Evolutionary conservation across 108 stramenopile species (phyloP), one percentile per base, ranked within the genome.

Genomic region (Asterionellopsis glacialis): DNA sequence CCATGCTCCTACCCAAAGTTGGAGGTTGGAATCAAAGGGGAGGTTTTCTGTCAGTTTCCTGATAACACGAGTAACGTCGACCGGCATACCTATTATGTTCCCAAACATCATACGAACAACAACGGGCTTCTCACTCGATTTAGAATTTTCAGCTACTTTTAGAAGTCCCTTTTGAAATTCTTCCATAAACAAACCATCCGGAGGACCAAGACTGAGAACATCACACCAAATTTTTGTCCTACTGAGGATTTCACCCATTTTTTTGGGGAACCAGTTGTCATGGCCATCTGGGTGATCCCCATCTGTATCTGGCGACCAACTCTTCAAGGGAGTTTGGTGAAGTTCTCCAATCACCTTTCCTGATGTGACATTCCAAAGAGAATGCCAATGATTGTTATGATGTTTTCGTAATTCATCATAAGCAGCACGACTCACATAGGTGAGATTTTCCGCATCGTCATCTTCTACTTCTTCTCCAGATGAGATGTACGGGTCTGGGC

Each of bases 291-390:
- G 0, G 0, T 58, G 65, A 41, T 74, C 69, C 12, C 40, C 16
- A 1, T 50, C 27, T 9, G 3, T 43, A 40, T 47, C 68, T n/a
- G 14, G 22, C n/a, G 58, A 19, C 15, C n/a, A 21, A 59, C n/a
- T 26, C 53, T 23, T 16, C 2, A 27, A 23, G 1, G 83, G 83
- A 11, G 83, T 85, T 27, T 66, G 51, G 15, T 79, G 71, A 0
- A 85, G 51, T 1, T 61, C 41, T 7, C 67, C 71, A 19, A 79
- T 33, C 11, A 85, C 48, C 41, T 64, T 62, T 2, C 83, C 80
- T 38, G 64, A 73, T n/a, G 83, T 85, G 0, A 85, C 80, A 56
- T 85, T 85, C 83, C 83, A 85, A 51, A 79, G 55, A 53, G 53
- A 68, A 41, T 79, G 70, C 44, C 81, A 80, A 25, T 78, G 69